A percentile compares a stretch with the other conserved stretches of the same genome.
These are phyloP conservation scores for Pyricularia sp. DNA, from an alignment of 2,329 filamentous ascomycete species.

Conservation along the genomic window DNA sequence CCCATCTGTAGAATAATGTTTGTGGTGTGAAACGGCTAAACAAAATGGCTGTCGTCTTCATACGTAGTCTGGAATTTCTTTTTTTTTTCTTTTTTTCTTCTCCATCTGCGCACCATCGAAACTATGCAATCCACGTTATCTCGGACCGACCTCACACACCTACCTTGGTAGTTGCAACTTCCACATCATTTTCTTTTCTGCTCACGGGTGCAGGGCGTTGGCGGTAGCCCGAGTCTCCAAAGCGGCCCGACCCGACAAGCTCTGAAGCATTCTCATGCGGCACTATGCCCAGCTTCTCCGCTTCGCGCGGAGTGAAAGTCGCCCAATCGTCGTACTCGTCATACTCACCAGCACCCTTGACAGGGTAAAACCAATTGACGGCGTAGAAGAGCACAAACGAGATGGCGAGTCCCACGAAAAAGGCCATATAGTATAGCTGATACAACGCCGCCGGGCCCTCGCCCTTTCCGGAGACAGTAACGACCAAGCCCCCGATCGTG, in stretches of 20 bases:
- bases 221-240: not conserved
- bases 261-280: not conserved
- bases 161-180: no score
- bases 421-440: slow-evolving; percentile 34
- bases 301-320: slow-evolving; percentile 29
- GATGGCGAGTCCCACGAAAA: slow-evolving; percentile 23
- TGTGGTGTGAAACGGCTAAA: no score
- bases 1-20: no score
- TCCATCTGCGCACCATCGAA: no score
- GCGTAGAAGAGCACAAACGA: slow-evolving; percentile 9
- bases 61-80: no score
- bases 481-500: slow-evolving; percentile 20
- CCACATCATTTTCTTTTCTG: no score
- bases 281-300: slow-evolving; percentile 8
- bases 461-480: slow-evolving; percentile 17
- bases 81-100: no score
- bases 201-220: no score
- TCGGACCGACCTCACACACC: no score
- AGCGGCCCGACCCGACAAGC: not conserved
- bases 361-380: slow-evolving; percentile 25
- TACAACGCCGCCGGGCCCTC: slow-evolving; percentile 21
- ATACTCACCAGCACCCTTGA: slow-evolving; percentile 24
- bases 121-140: no score
- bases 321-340: slow-evolving; percentile 30
- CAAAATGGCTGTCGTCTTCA: no score